A percentile compares a stretch with the other conserved stretches of the same genome.
Conservation (phyloP, 805 yeast genomes). For the Blastobotrys parvus region DNA sequence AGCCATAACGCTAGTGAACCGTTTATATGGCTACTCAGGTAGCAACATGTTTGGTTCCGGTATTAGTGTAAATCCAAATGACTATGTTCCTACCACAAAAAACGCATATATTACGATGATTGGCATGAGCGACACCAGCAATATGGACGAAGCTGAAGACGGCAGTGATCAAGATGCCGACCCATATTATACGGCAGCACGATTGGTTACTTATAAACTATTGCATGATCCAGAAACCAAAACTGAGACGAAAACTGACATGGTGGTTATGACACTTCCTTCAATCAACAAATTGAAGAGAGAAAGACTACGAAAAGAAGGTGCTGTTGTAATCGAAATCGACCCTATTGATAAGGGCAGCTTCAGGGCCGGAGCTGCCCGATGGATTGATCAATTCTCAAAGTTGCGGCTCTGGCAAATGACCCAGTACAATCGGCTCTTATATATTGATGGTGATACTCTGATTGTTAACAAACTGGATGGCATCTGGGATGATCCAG, state of each 20-base stretch:
- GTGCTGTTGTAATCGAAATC: not conserved
- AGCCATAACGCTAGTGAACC: too few relatives aligned
- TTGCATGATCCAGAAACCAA: not conserved
- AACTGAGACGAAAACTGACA: not conserved
- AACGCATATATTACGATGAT: too few relatives aligned
- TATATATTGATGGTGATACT: not conserved
- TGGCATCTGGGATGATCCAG: not conserved
- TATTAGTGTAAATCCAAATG: too few relatives aligned
- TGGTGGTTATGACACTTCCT: not conserved
- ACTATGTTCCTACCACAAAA: too few relatives aligned
- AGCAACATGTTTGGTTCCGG: too few relatives aligned
- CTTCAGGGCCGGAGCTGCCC: not conserved
- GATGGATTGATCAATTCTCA: not conserved
- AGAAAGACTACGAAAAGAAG: not conserved
- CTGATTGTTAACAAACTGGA: not conserved
- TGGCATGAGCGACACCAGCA: too few relatives aligned
- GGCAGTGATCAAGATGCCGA: not conserved
- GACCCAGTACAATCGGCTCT: not conserved
- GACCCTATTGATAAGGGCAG: not conserved
- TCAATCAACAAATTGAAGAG: not conserved
- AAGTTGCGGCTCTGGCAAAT: not conserved
- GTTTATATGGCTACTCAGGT: too few relatives aligned
- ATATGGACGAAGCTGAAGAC: too few relatives aligned
- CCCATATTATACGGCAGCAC: not conserved
- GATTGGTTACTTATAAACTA: not conserved